A percentile compares a stretch with the other conserved stretches of the same genome.
These are phyloP conservation scores for Candida easanensis DNA, from an alignment of 805 yeast species.

Conservation along the genomic window DNA sequence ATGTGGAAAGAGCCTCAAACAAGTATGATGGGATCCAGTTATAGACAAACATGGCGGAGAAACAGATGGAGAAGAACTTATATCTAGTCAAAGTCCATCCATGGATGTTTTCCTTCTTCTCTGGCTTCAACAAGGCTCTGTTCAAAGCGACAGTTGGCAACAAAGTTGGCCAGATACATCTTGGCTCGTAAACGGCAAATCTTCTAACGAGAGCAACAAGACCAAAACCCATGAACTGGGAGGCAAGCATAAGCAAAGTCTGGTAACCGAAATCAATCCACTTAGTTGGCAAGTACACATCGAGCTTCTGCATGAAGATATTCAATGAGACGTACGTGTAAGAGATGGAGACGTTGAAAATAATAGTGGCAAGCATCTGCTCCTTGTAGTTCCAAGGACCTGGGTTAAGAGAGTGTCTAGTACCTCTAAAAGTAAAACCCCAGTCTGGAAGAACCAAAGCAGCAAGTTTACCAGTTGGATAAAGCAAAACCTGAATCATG, in stretches of 20 bases:
- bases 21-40: constrained; percentile 46
- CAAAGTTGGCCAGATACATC: constrained; percentile 52
- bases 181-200: constrained; percentile 48
- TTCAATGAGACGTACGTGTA: constrained; percentile 35
- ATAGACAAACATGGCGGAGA: constrained; percentile 36
- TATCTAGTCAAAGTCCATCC: constrained; percentile 36
- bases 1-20: constrained; percentile 39
- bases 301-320: constrained; percentile 32
- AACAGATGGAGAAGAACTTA: constrained; percentile 33
- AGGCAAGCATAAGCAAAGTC: constrained; percentile 46
- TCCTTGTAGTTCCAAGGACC: constrained; percentile 66
- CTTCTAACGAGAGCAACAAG: constrained; percentile 62
- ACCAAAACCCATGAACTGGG: constrained; percentile 65
- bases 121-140: constrained; percentile 41
- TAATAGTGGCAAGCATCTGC: constrained; percentile 58
- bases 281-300: constrained; percentile 25
- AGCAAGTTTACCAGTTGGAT: constrained; percentile 41
- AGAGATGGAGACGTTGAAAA: constrained; percentile 35
- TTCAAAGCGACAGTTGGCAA: constrained; percentile 49
- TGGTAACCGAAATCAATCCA: constrained; percentile 49
- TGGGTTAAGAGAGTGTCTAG: constrained; percentile 45
- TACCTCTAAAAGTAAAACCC: constrained; percentile 38
- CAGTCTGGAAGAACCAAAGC: constrained; percentile 43
- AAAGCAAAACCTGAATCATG: constrained; percentile 43
- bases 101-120: constrained; percentile 30